Conservation (phyloP, 2,329 filamentous ascomycete genomes). For the Fusarium odoratissimum region DNA sequence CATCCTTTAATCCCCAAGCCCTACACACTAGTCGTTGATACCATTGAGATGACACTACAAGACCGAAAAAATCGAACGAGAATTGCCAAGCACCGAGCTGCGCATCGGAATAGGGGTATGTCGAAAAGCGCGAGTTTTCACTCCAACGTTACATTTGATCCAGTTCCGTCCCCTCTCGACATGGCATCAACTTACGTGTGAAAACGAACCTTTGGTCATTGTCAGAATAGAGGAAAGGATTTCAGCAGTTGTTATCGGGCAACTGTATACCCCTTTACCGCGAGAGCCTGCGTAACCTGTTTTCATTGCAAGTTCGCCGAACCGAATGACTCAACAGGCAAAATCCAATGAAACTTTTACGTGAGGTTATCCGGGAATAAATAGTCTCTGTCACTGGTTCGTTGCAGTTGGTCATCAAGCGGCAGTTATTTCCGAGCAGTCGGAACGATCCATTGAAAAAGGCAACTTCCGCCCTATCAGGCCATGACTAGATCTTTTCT, state of each 20-base stretch:
- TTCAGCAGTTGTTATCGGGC: not conserved
- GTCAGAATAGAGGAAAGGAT: not conserved
- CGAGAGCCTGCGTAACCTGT: not conserved
- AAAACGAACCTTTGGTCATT: not conserved
- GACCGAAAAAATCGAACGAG: not conserved
- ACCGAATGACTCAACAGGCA: not conserved
- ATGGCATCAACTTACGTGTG: not conserved
- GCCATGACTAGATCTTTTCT: not conserved
- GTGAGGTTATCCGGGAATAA: not conserved
- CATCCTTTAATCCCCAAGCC: not conserved
- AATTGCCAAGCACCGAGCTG: not conserved
- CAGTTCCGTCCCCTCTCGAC: not conserved
- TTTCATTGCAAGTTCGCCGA: not conserved
- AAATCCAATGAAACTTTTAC: not conserved
- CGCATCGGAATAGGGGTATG: not conserved
- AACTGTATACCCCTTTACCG: not conserved
- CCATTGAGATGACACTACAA: not conserved
- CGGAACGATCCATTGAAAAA: not conserved
- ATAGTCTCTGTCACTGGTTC: not conserved
- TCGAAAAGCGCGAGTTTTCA: not conserved
- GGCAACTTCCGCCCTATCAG: slow-evolving; percentile 1
- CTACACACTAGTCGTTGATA: not conserved
- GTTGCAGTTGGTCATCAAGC: not conserved
- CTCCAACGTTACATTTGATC: not conserved
- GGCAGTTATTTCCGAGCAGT: not conserved